These are phyloP conservation scores for Pseudogymnoascus sp. DNA, from an alignment of 2,329 filamentous ascomycete genomes.

Conservation along the genomic window DNA sequence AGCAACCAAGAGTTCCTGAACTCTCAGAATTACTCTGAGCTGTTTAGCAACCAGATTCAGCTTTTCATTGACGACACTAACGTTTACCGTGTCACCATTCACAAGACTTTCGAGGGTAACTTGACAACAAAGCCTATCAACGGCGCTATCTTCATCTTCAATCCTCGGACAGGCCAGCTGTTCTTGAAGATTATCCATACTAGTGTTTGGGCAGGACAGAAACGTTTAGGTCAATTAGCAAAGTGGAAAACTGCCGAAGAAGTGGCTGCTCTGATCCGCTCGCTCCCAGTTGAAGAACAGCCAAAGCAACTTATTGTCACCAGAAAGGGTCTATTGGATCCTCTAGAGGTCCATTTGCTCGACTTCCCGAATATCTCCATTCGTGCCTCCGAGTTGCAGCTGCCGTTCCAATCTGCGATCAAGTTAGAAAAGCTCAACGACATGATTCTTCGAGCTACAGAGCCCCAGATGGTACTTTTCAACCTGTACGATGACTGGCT, in stretches of 20 bases:
- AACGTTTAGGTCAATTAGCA: slow-evolving; percentile 93
- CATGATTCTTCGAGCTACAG: slow-evolving; percentile 95
- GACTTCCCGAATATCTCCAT: slow-evolving; percentile 99
- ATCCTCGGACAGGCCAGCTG: slow-evolving; percentile 92
- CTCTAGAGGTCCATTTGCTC: slow-evolving; percentile 90
- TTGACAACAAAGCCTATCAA: slow-evolving; percentile 99
- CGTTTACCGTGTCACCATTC: slow-evolving; percentile 97
- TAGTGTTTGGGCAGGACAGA: slow-evolving; percentile 97
- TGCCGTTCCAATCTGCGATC: slow-evolving; percentile 99
- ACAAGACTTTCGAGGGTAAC: slow-evolving; percentile 99
- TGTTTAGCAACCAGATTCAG: slow-evolving; percentile 98
- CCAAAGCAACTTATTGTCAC: slow-evolving; percentile 98
- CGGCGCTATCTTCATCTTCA: slow-evolving; percentile 99
- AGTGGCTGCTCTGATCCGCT: slow-evolving; percentile 94
- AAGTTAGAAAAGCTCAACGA: slow-evolving; percentile 99
- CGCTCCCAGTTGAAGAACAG: slow-evolving; percentile 92
- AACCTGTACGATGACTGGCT: slow-evolving; percentile 99
- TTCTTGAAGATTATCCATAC: slow-evolving; percentile 99
- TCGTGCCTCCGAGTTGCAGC: slow-evolving; percentile 87
- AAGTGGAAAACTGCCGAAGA: slow-evolving; percentile 99
- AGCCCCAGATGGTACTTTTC: slow-evolving; percentile 99
- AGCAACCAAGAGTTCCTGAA: slow-evolving; percentile 99
- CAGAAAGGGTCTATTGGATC: slow-evolving; percentile 91
- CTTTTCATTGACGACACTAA: slow-evolving; percentile 99
- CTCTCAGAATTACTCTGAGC: slow-evolving; percentile 97